These are phyloP conservation scores for Hemisphaericaspora subhashii DNA, from an alignment of 1,139 yeast genomes.

Conservation along the genomic window DNA sequence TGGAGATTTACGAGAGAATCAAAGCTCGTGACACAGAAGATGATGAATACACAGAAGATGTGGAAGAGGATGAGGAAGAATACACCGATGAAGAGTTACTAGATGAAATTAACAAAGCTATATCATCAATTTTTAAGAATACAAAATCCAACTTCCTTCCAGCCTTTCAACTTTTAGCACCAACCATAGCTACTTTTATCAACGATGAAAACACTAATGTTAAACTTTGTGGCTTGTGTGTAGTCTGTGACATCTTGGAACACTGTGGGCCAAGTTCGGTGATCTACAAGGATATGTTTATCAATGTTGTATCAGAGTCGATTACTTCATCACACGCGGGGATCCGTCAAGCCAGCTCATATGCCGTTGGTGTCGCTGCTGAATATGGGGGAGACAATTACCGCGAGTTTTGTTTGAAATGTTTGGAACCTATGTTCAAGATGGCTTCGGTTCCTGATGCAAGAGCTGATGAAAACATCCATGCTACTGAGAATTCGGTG, in stretches of 20 bases:
- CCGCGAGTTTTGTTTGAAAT: slow-evolving; percentile 61
- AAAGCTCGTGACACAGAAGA: slow-evolving; percentile 69
- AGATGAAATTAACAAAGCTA: slow-evolving; percentile 79
- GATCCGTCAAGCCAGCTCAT: slow-evolving; percentile 85
- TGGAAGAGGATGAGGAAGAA: slow-evolving; percentile 79
- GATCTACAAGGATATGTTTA: slow-evolving; percentile 63
- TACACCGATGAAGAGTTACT: slow-evolving; percentile 86
- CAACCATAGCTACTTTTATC: slow-evolving; percentile 55
- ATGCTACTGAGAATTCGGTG: slow-evolving; percentile 85
- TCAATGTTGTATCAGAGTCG: slow-evolving; percentile 62
- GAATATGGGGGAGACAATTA: slow-evolving; percentile 71
- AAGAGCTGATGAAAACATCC: slow-evolving; percentile 75
- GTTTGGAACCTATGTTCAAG: slow-evolving; percentile 72
- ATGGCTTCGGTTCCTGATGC: slow-evolving; percentile 83
- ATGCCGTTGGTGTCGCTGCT: slow-evolving; percentile 84
- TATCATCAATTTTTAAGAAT: slow-evolving; percentile 72
- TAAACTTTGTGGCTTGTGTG: slow-evolving; percentile 77
- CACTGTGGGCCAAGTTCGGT: slow-evolving; percentile 70
- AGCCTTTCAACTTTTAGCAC: slow-evolving; percentile 59
- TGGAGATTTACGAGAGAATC: slow-evolving; percentile 70
- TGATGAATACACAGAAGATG: slow-evolving; percentile 71
- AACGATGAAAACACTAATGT: slow-evolving; percentile 67
- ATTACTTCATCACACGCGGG: slow-evolving; percentile 68
- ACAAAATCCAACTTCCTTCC: slow-evolving; percentile 59
- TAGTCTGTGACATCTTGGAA: slow-evolving; percentile 78